Base-by-base conservation (phyloP, 768 basidiomycete genomes). In the Trametes meyenii region DNA sequence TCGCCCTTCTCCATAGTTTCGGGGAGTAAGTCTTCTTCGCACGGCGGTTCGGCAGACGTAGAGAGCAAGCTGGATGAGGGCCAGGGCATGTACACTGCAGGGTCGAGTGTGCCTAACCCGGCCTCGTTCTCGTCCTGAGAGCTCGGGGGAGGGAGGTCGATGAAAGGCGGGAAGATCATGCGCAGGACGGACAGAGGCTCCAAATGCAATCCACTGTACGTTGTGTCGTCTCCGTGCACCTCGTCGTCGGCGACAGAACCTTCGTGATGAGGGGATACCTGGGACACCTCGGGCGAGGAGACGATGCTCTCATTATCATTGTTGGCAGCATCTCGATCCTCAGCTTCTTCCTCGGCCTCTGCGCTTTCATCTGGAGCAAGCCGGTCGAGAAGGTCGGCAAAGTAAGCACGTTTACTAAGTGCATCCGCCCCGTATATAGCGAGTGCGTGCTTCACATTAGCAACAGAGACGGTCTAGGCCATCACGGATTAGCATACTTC, bases 381-480 rank as follows among this genome's bases (percentile, higher is more conserved):
- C 43, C 50, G 46, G 26, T 46, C 58, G 40, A 76, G 55, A 12
- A 82, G 63, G 35, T 70, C 67, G 21, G 73, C 66, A 55, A 85
- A 81, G 69, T 80, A 77, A n/a, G 69, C 64, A 33, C 75, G 72
- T 65, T 78, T 80, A 66, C 69, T 77, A 16, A 71, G 63, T 46
- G 70, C 68, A 12, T 72, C 67, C 21, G 76, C 70, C 1, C 81
- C 83, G 69, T 83, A 75, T 49, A 80, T 76, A 19, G 79, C 76
- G 43, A 86, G 66, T 11, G 82, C 85, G 45, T 81, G 80, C 19
- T 76, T 71, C 48, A 89, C 75, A 54, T 80, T 78, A 16, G 74
- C 68, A 8, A 67, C 55, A 3, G 64, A 61, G 39, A 78, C 72
- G 35, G 85, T 75, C 84, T 16, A 29, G n/a, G n/a, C n/a, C 49